Percentiles rank a stretch among this genome's conserved stretches.
These are phyloP conservation scores for Plasmodium billcollinsi DNA, from an alignment of 169 alveolate genomes.

Conservation along the genomic window DNA sequence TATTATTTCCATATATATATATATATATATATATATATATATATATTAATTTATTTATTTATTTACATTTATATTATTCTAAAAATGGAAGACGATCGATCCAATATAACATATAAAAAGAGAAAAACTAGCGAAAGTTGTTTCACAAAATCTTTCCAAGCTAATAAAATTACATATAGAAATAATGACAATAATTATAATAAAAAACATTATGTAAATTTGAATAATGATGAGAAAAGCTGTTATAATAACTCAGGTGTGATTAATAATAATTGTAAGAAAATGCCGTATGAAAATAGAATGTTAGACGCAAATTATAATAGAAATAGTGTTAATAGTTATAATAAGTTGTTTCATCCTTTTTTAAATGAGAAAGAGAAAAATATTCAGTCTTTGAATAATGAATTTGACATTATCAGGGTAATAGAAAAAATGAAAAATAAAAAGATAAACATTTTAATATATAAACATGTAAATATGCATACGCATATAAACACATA, in stretches of 20 bases:
- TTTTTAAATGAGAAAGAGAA: constrained; percentile 11
- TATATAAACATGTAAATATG: neutral
- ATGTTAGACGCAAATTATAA: neutral
- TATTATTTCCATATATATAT: no score
- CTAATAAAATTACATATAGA: neutral
- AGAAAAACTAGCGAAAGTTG: constrained; percentile 18
- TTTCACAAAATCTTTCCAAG: neutral
- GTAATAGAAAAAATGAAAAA: constrained; percentile 11
- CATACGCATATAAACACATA: neutral
- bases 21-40: no score
- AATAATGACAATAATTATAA: neutral
- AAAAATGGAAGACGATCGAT: constrained; percentile 41
- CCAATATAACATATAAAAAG: constrained; percentile 21
- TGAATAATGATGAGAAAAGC: neutral
- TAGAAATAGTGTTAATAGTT: neutral
- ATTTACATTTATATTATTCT: no score
- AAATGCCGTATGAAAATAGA: neutral
- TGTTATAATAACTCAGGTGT: neutral
- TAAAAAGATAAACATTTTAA: no score
- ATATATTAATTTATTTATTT: no score
- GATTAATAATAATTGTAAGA: neutral
- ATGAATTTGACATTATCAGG: constrained; percentile 5
- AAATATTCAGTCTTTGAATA: neutral
- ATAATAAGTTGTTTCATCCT: constrained; percentile 3
- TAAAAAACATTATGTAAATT: constrained; percentile 4